These are phyloP conservation scores for Trypanosoma theileri DNA, from an alignment of 208 protist species.

Conservation along the genomic window DNA sequence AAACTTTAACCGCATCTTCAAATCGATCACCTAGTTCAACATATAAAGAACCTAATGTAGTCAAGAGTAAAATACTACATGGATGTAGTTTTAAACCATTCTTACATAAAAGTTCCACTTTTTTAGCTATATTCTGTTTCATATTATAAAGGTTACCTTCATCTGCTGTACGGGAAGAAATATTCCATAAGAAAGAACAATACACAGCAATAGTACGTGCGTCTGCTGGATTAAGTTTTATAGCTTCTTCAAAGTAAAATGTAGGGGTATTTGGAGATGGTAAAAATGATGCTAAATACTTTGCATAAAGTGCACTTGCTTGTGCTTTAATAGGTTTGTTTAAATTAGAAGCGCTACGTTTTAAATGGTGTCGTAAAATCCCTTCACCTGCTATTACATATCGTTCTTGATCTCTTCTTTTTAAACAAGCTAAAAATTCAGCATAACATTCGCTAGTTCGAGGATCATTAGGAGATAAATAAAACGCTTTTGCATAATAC, in stretches of 20 bases:
- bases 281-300: slow-evolving; percentile 62
- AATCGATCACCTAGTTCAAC: slow-evolving; percentile 56
- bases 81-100: slow-evolving; percentile 46
- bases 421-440: slow-evolving; percentile 54
- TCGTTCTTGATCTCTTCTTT: slow-evolving; percentile 31
- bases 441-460: slow-evolving; percentile 70
- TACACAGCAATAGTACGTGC: slow-evolving; percentile 37
- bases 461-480: slow-evolving; percentile 48
- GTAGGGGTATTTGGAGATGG: slow-evolving; percentile 60
- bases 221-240: slow-evolving; percentile 45
- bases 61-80: slow-evolving; percentile 37
- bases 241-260: slow-evolving; percentile 53
- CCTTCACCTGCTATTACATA: slow-evolving; percentile 47
- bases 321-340: slow-evolving; percentile 17
- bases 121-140: slow-evolving; percentile 42
- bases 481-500: slow-evolving; percentile 66
- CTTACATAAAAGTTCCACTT: slow-evolving; percentile 53
- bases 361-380: slow-evolving; percentile 51
- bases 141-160: slow-evolving; percentile 37
- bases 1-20: slow-evolving; percentile 57
- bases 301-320: slow-evolving; percentile 55
- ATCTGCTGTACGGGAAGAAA: slow-evolving; percentile 48
- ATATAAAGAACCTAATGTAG: slow-evolving; percentile 66
- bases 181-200: slow-evolving; percentile 64
- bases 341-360: slow-evolving; percentile 30